phyloP scores from a whole-genome alignment of 345 rosid genomes.

The Nasturtium officinale region DNA sequence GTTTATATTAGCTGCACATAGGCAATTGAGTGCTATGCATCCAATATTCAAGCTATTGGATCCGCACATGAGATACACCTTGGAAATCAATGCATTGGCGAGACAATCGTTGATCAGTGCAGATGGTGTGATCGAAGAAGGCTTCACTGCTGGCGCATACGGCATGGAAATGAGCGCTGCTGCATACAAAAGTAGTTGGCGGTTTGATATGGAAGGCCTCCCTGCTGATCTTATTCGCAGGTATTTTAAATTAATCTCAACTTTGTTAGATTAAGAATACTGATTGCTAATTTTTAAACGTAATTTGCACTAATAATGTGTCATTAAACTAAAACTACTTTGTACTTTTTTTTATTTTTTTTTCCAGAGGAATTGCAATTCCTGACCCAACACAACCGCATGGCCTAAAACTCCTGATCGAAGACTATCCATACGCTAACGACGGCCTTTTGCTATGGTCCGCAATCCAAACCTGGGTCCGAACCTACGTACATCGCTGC shows the following conservation, averaged over 20 bases:
- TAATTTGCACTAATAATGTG: too few relatives aligned
- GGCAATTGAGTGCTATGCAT: slow-evolving; percentile 94
- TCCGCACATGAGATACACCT: slow-evolving; percentile 92
- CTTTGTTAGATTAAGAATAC: slow-evolving; percentile 5
- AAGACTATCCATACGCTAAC: slow-evolving; percentile 93
- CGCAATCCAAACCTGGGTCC: slow-evolving; percentile 86
- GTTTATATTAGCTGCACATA: slow-evolving; percentile 86
- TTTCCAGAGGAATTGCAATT: slow-evolving; percentile 77
- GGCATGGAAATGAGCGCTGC: slow-evolving; percentile 90
- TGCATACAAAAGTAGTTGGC: slow-evolving; percentile 69
- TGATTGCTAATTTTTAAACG: too few relatives aligned
- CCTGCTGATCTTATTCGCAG: slow-evolving; percentile 96
- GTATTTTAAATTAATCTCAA: slow-evolving; percentile 45
- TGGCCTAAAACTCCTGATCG: slow-evolving; percentile 84
- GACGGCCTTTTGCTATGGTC: slow-evolving; percentile 92
- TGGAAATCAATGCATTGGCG: slow-evolving; percentile 87
- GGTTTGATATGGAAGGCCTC: slow-evolving; percentile 88
- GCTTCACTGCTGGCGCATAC: slow-evolving; percentile 92
- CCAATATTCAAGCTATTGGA: slow-evolving; percentile 89
- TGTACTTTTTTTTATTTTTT: not conserved
- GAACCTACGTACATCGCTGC: slow-evolving; percentile 69
- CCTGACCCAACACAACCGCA: slow-evolving; percentile 86
- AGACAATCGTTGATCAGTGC: slow-evolving; percentile 73
- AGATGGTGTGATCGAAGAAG: slow-evolving; percentile 81
- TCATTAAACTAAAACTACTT: too few relatives aligned